Evolutionary conservation across 306 rosid species (phyloP).

Genomic region (Cyclanthera cordifolia): DNA sequence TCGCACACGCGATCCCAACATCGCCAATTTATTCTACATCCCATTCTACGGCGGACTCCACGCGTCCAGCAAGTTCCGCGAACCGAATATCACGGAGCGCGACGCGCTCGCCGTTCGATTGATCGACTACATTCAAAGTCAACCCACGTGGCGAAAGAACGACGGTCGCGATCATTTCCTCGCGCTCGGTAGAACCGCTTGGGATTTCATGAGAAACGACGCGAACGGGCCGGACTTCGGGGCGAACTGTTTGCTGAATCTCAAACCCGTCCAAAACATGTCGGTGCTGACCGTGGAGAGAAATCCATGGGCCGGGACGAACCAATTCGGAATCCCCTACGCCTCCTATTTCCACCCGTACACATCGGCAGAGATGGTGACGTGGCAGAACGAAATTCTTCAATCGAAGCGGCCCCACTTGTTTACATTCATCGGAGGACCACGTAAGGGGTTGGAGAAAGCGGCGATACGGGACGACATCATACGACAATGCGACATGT

Average conservation of each 20-base stretch:
- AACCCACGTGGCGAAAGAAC: conserved; percentile 25
- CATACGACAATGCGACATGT: conserved; percentile 34
- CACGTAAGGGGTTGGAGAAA: conserved; percentile 44
- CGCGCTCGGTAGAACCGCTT: conserved; percentile 65
- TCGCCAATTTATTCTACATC: conserved; percentile 51
- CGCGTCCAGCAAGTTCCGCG: conserved; percentile 54
- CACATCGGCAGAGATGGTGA: conserved; percentile 14
- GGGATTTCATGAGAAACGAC: conserved; percentile 64
- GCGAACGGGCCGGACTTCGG: conserved; percentile 41
- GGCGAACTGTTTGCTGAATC: conserved; percentile 48
- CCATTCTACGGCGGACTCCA: conserved; percentile 86
- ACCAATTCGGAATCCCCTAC: conserved; percentile 67
- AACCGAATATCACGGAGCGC: conserved; percentile 34
- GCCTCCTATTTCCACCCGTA: conserved; percentile 74
- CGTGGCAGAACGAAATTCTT: conserved; percentile 37
- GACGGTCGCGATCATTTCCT: conserved; percentile 57
- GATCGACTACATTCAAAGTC: conserved; percentile 17
- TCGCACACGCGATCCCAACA: conserved; percentile 47
- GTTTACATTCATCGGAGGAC: conserved; percentile 56
- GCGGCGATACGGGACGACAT: conserved; percentile 51
- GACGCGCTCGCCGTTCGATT: conserved; percentile 43
- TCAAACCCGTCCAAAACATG: conserved; percentile 60
- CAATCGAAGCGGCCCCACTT: conserved; percentile 27
- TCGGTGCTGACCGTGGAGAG: conserved; percentile 83
- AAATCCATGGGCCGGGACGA: conserved; percentile 50